Evolutionary conservation across 2,329 filamentous ascomycete genomes (phyloP), one percentile per base, ranked within the genome.

Genomic region (Colletotrichum kahawae): DNA sequence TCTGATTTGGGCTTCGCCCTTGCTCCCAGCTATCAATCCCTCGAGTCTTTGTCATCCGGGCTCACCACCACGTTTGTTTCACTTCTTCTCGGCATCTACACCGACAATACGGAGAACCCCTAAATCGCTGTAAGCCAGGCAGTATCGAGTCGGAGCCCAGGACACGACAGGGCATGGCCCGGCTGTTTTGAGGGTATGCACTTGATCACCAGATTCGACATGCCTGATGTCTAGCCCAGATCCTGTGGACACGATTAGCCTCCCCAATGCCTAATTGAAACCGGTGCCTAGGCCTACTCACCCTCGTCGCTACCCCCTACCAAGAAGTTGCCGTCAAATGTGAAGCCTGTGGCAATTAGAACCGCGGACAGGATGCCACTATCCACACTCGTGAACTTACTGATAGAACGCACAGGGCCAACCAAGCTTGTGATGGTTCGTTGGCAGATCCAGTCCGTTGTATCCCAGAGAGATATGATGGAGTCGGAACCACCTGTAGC

Each of bases 391-490:
- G 18, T 48, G 9, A 63, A 85, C 89, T 76, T 83, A 92, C 90
- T 92, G 71, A 96, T 88, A 81, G 91, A 94, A 80, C 91, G 90
- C 33, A 96, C 92, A 4, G 93, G 91, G 2, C 93, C 93, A 12
- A 90, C 88, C 86, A 95, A 93, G 78, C 90, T 89, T 43, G 92
- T 92, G 56, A 95, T 87, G 1, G 93, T 95, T 75, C 92, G 90
- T 79, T 93, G 90, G 80, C 94, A 95, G 71, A 94, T 91, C 93
- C 94, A 95, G 78, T 94, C 92, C 54, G 89, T 88, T 5, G 94
- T 95, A 79, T 96, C 94, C 93, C 94, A 96, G 4, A 96, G 86
- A 7, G 93, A 89, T 78, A 96, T 93, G 66, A 95, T 90, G 2
- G 93, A 93, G 80, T 96, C 94, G 12, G 92, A 92, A 12, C 93